A percentile compares a stretch with the other conserved stretches of the same genome.
phyloP scores from a whole-genome alignment of 108 stramenopile species.

The Chaetoceros muelleri region DNA sequence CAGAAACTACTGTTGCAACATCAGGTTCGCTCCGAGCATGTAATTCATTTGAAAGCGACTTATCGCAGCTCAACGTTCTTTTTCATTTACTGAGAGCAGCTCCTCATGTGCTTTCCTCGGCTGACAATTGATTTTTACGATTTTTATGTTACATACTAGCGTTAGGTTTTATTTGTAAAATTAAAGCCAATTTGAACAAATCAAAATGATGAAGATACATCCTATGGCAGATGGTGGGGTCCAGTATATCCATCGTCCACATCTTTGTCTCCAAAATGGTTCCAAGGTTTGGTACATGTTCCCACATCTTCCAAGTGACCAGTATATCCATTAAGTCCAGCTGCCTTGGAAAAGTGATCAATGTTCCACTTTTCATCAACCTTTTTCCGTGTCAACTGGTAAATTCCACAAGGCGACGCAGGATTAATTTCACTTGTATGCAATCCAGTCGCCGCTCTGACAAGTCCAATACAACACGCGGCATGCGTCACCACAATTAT shows the following conservation, averaged over 20 bases:
- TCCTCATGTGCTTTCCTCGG: neutral
- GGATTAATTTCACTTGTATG: slow-evolving; percentile 30
- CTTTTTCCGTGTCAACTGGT: slow-evolving; percentile 19
- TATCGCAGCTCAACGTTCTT: neutral
- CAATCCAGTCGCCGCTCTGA: slow-evolving; percentile 17
- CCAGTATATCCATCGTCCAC: slow-evolving; percentile 38
- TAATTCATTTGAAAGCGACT: neutral
- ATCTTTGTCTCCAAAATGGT: slow-evolving; percentile 35
- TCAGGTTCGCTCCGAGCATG: too few relatives aligned
- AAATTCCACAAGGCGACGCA: slow-evolving; percentile 44
- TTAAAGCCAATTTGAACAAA: too few relatives aligned
- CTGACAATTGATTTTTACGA: too few relatives aligned
- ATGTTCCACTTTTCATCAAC: slow-evolving; percentile 27
- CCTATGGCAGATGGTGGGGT: too few relatives aligned
- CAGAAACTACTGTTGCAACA: too few relatives aligned
- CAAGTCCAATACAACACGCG: slow-evolving; percentile 37
- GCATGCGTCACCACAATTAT: slow-evolving; percentile 32
- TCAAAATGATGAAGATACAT: too few relatives aligned
- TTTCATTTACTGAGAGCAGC: neutral
- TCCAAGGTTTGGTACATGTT: slow-evolving; percentile 37
- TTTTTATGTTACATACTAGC: too few relatives aligned
- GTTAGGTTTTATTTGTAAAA: too few relatives aligned
- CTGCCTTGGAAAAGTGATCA: slow-evolving; percentile 23
- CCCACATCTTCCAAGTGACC: slow-evolving; percentile 38
- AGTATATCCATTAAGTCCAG: slow-evolving; percentile 38